Evolutionary conservation across 441 rosid genomes (phyloP).

Genomic region (Croton setiger): DNA sequence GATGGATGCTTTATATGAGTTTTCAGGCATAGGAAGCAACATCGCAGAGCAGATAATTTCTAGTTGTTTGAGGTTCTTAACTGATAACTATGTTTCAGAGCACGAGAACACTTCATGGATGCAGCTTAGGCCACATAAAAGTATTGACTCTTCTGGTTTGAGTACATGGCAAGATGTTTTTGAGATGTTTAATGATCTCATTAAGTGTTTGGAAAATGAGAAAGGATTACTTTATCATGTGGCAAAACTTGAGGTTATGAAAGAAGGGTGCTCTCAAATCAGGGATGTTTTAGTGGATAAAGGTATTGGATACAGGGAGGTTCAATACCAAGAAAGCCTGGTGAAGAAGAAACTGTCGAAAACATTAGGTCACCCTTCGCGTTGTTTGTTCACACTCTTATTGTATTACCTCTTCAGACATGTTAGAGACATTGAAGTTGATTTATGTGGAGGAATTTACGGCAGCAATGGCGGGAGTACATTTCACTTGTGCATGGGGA

Average conservation of each 20-base stretch:
- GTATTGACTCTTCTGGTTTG: conserved; percentile 30
- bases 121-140: conserved; percentile 47
- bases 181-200: conserved; percentile 75
- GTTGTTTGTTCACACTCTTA: conserved; percentile 70
- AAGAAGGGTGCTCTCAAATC: conserved; percentile 75
- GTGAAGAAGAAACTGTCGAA: conserved; percentile 64
- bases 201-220: conserved; percentile 44
- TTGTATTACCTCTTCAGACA: conserved; percentile 63
- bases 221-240: conserved; percentile 42
- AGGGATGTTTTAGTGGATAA: conserved; percentile 59
- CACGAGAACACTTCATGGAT: conserved; percentile 64
- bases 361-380: conserved; percentile 65
- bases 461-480: conserved; percentile 24
- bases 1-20: conserved; percentile 29
- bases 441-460: conserved; percentile 57
- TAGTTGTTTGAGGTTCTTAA: conserved; percentile 59
- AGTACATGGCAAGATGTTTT: conserved; percentile 73
- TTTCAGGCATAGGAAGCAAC: conserved; percentile 36
- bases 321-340: conserved; percentile 56
- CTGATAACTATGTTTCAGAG: conserved; percentile 42
- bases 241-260: conserved; percentile 65
- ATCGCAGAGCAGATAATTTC: conserved; percentile 63
- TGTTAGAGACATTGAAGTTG: conserved; percentile 64
- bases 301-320: conserved; percentile 63
- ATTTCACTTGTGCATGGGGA: conserved; percentile 51